Conservation (phyloP, 2,329 filamentous ascomycete genomes). For the Shiraia sp. region DNA sequence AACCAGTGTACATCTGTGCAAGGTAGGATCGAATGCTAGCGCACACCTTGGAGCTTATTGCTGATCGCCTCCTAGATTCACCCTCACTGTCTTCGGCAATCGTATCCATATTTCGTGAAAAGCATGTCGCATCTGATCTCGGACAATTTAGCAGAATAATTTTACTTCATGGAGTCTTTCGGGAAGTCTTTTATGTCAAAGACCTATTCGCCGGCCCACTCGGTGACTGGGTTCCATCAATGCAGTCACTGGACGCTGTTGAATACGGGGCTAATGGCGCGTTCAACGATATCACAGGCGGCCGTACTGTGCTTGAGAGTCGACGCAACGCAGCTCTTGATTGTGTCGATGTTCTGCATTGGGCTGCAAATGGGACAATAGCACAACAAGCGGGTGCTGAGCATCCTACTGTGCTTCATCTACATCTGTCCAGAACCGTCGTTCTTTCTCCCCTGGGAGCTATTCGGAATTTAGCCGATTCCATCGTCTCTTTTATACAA, state of each 20-base stretch:
- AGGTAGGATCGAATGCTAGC: background rate
- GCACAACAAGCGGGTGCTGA: constrained; percentile 56
- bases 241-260: constrained; percentile 14
- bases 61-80: background rate
- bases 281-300: constrained; percentile 38
- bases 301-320: constrained; percentile 36
- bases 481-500: constrained; percentile 5
- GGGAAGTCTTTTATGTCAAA: constrained; percentile 52
- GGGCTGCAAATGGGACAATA: constrained; percentile 59
- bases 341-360: constrained; percentile 60
- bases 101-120: constrained; percentile 5
- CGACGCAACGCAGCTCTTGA: constrained; percentile 54
- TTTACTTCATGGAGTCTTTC: constrained; percentile 56
- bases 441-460: constrained; percentile 55
- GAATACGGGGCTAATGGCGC: constrained; percentile 51
- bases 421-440: constrained; percentile 59
- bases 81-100: constrained; percentile 5
- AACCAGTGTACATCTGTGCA: background rate
- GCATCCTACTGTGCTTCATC: constrained; percentile 58
- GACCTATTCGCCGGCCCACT: constrained; percentile 48
- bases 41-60: too few species aligned
- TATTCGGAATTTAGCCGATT: constrained; percentile 49
- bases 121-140: constrained; percentile 28
- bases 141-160: constrained; percentile 56
- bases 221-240: constrained; percentile 47